Conservation (phyloP, 176 grass and related monocot genomes). For the Eragrostis nindensis region DNA sequence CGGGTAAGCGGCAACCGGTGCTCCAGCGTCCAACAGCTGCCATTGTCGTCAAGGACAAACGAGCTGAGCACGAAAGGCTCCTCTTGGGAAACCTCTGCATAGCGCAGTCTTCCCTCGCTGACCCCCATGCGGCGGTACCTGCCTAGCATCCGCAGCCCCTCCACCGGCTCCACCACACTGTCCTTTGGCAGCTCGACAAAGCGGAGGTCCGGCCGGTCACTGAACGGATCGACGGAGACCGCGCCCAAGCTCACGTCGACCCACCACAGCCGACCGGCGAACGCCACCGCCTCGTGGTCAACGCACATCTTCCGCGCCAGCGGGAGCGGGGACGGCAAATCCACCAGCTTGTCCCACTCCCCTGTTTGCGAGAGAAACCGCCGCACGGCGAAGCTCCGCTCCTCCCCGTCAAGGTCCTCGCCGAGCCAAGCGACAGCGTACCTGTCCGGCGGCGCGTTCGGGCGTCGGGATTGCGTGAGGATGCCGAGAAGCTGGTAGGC, state of each 20-base stretch:
- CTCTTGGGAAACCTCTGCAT: slow-evolving; percentile 25
- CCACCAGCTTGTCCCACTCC: slow-evolving; percentile 20
- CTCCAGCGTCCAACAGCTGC: slow-evolving; percentile 18
- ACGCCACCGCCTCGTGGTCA: slow-evolving; percentile 25
- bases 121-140: slow-evolving; percentile 23
- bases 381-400: neutral
- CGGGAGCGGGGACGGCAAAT: slow-evolving; percentile 1
- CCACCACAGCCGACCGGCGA: slow-evolving; percentile 37
- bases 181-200: slow-evolving; percentile 24
- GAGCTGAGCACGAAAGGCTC: slow-evolving; percentile 32
- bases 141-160: neutral
- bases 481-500: neutral
- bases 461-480: neutral
- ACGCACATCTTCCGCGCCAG: neutral
- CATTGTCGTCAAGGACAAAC: neutral
- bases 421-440: slow-evolving; percentile 30
- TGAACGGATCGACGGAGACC: slow-evolving; percentile 41
- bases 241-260: slow-evolving; percentile 31
- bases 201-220: slow-evolving; percentile 19
- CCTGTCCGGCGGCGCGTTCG: neutral
- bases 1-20: slow-evolving; percentile 9
- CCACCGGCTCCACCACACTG: slow-evolving; percentile 11
- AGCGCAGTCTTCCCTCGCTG: slow-evolving; percentile 40
- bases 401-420: neutral
- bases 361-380: slow-evolving; percentile 39